Percentiles rank a stretch among this genome's conserved stretches.
Evolutionary conservation across 169 alveolate genomes (phyloP).

Genomic region (Amoebophrya sp.): DNA sequence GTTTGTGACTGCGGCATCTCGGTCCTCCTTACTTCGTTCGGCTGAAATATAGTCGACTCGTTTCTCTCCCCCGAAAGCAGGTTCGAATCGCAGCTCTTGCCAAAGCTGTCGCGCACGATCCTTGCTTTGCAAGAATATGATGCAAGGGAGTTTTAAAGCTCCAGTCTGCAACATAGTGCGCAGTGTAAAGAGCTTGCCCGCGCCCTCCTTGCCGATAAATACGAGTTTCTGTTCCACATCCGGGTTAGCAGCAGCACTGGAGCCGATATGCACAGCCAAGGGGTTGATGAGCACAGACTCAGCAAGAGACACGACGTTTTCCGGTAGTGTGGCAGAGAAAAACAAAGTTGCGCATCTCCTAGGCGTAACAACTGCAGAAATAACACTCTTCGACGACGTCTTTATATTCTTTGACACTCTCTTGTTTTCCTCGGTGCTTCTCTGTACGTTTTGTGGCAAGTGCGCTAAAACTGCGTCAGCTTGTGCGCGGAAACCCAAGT

Average conservation of each 20-base stretch:
- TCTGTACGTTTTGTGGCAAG: background rate
- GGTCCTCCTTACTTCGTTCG: slow-evolving; percentile 46
- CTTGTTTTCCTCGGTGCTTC: background rate
- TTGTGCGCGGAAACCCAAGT: slow-evolving; percentile 47
- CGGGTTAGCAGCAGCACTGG: slow-evolving; percentile 49
- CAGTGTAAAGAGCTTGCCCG: slow-evolving; percentile 50
- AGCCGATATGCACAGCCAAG: slow-evolving; percentile 31
- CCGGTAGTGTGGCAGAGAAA: slow-evolving; percentile 54
- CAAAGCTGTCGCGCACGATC: slow-evolving; percentile 49
- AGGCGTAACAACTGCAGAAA: too few species aligned
- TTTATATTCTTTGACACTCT: background rate
- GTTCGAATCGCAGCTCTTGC: slow-evolving; percentile 45
- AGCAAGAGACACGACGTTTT: slow-evolving; percentile 45
- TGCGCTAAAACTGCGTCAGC: slow-evolving; percentile 41
- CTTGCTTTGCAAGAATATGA: slow-evolving; percentile 48
- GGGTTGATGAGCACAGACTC: slow-evolving; percentile 41
- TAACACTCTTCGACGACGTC: background rate
- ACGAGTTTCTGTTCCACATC: slow-evolving; percentile 47
- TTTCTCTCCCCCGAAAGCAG: slow-evolving; percentile 24
- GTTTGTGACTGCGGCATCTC: slow-evolving; percentile 56
- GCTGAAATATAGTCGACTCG: slow-evolving; percentile 49
- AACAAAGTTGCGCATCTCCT: background rate
- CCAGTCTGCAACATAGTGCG: slow-evolving; percentile 41
- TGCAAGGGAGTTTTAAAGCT: slow-evolving; percentile 43
- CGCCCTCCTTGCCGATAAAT: slow-evolving; percentile 45